Evolutionary conservation across 2,329 filamentous ascomycete species (phyloP).

Genomic region (Neurospora crassa): DNA sequence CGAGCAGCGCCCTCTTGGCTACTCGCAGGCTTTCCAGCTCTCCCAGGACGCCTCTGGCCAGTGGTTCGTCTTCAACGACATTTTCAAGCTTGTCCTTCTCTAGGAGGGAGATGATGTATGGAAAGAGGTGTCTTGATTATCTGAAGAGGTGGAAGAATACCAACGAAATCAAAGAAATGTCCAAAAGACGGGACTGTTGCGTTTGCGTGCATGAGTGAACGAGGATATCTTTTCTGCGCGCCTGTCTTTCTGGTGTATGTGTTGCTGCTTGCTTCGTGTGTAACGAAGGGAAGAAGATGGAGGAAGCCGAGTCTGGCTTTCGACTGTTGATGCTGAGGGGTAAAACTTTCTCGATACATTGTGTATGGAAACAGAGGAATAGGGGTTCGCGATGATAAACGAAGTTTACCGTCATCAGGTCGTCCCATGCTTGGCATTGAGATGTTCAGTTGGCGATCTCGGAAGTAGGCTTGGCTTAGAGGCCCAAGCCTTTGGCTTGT

Average conservation of each 20-base stretch:
- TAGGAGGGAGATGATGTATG: slow-evolving; percentile 20
- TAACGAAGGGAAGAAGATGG: neutral
- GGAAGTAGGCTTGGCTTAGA: neutral
- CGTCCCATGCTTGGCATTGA: neutral
- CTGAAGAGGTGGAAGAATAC: neutral
- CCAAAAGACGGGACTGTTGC: neutral
- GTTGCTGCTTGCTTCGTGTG: neutral
- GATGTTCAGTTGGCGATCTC: neutral
- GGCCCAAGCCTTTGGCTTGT: neutral
- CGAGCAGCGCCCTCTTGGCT: slow-evolving; percentile 79
- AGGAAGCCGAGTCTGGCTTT: neutral
- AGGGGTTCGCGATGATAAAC: neutral
- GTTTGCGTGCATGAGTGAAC: neutral
- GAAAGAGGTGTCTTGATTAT: neutral
- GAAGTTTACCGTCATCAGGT: neutral
- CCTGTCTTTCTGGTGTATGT: neutral
- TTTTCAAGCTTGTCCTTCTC: slow-evolving; percentile 82
- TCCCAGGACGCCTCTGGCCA: slow-evolving; percentile 53
- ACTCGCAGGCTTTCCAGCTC: slow-evolving; percentile 83
- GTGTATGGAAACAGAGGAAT: neutral
- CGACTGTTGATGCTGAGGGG: neutral
- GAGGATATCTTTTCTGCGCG: neutral
- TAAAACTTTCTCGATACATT: neutral
- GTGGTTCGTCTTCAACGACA: slow-evolving; percentile 88
- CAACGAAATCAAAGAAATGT: neutral